phyloP scores from a whole-genome alignment of 2,329 filamentous ascomycete species.

The Microascus cirrosus region DNA sequence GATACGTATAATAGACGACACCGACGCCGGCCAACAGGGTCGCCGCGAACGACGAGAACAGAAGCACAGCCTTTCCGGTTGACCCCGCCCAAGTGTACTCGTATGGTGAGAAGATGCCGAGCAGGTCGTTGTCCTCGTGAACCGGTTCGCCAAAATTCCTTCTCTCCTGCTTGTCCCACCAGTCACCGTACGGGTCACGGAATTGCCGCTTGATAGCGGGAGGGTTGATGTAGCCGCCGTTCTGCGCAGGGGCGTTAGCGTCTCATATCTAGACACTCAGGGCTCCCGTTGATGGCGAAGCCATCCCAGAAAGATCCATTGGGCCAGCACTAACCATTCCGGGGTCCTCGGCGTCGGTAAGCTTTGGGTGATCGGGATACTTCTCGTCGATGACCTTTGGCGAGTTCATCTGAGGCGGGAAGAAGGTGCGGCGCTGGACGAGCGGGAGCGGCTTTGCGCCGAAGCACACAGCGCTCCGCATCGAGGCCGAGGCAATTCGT shows the following conservation, averaged over 20 bases:
- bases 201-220: slow-evolving; percentile 74
- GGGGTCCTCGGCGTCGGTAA: slow-evolving; percentile 53
- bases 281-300: slow-evolving; percentile 13
- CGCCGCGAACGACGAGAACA: slow-evolving; percentile 57
- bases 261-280: background rate
- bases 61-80: slow-evolving; percentile 56
- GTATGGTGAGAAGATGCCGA: slow-evolving; percentile 81
- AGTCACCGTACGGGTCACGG: slow-evolving; percentile 84
- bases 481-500: slow-evolving; percentile 38
- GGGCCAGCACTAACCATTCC: slow-evolving; percentile 42
- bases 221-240: slow-evolving; percentile 76
- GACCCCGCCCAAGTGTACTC: slow-evolving; percentile 80
- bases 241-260: slow-evolving; percentile 35
- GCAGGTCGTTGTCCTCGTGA: slow-evolving; percentile 90
- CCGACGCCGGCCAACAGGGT: slow-evolving; percentile 55
- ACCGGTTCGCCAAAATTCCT: slow-evolving; percentile 94
- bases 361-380: slow-evolving; percentile 32
- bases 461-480: slow-evolving; percentile 14
- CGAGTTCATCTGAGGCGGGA: slow-evolving; percentile 37
- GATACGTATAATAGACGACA: slow-evolving; percentile 57
- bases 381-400: slow-evolving; percentile 36
- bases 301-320: background rate
- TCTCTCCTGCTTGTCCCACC: slow-evolving; percentile 97
- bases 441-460: slow-evolving; percentile 30
- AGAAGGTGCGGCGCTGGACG: slow-evolving; percentile 45